These are phyloP conservation scores for Fragaria iinumae DNA, from an alignment of 306 rosid species.

Conservation along the genomic window DNA sequence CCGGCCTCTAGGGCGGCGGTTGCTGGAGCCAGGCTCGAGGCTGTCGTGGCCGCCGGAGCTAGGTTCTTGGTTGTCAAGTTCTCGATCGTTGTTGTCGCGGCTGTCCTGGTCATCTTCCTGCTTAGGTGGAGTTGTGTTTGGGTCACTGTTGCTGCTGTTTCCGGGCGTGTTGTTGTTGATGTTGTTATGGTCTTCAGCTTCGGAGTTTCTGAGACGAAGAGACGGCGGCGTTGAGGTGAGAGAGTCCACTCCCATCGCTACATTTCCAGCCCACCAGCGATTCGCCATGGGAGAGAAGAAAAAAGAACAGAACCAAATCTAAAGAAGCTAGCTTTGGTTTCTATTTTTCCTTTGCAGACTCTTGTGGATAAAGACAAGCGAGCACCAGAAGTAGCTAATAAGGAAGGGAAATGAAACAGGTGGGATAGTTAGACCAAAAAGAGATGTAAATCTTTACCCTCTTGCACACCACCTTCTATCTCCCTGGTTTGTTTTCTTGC, in stretches of 20 bases:
- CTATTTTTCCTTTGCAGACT: not conserved
- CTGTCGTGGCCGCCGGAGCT: constrained; percentile 32
- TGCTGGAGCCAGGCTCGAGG: constrained; percentile 43
- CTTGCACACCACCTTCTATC: not conserved
- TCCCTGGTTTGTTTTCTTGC: constrained; percentile 3
- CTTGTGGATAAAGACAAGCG: constrained; percentile 14
- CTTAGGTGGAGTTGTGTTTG: constrained; percentile 34
- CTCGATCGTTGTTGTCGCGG: constrained; percentile 37
- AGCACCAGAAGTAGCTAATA: not conserved
- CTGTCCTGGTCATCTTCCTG: constrained; percentile 43
- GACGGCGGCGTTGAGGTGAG: constrained; percentile 48
- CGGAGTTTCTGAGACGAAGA: constrained; percentile 48
- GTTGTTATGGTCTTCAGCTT: constrained; percentile 32
- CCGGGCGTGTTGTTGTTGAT: constrained; percentile 32
- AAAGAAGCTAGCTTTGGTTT: not conserved
- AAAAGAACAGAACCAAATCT: not conserved
- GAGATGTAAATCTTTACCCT: not conserved
- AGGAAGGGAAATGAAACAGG: not conserved
- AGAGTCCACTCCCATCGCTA: constrained; percentile 51
- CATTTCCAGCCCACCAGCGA: constrained; percentile 84
- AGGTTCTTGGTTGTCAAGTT: constrained; percentile 26
- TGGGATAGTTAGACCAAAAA: constrained; percentile 14
- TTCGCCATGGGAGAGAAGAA: constrained; percentile 47
- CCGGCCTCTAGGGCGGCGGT: constrained; percentile 72
- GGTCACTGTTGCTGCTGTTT: constrained; percentile 38